phyloP scores from a whole-genome alignment of 169 alveolate species.

The Cryptosporidium ubiquitum region DNA sequence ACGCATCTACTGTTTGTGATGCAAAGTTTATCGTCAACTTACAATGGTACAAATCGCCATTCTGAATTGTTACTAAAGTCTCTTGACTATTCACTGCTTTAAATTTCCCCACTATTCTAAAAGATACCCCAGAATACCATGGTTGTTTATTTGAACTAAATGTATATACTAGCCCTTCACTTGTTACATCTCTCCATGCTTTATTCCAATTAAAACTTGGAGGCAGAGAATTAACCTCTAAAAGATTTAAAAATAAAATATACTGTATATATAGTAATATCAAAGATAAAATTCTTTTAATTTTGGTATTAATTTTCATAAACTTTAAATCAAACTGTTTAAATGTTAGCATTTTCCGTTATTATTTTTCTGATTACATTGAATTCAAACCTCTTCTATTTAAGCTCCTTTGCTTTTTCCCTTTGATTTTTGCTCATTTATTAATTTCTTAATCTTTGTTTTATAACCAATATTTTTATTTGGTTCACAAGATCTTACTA shows the following conservation, averaged over 20 bases:
- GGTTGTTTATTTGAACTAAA: constrained; percentile 21
- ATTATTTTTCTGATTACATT: not conserved
- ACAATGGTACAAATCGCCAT: constrained; percentile 51
- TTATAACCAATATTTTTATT: not conserved
- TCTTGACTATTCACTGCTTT: not conserved
- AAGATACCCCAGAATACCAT: constrained; percentile 68
- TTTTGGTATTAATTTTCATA: not conserved
- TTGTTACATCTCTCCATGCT: constrained; percentile 67
- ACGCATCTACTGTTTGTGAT: constrained; percentile 36
- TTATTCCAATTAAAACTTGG: constrained; percentile 64
- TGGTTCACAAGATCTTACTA: not conserved
- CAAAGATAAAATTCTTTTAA: not conserved
- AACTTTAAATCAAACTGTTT: not conserved
- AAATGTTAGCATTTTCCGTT: not conserved
- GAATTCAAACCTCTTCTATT: not conserved
- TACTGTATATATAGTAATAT: not conserved
- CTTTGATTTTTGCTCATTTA: not conserved
- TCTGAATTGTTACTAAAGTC: constrained; percentile 64
- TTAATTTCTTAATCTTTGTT: not conserved
- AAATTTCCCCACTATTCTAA: constrained; percentile 62
- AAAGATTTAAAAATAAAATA: not conserved
- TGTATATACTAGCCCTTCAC: constrained; percentile 13
- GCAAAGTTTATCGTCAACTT: constrained; percentile 14
- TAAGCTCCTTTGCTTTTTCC: not conserved
- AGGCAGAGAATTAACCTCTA: not conserved